Evolutionary conservation across 2,329 filamentous ascomycete genomes (phyloP), one percentile per base, ranked within the genome.

Genomic region (Raffaelea ambrosiae): DNA sequence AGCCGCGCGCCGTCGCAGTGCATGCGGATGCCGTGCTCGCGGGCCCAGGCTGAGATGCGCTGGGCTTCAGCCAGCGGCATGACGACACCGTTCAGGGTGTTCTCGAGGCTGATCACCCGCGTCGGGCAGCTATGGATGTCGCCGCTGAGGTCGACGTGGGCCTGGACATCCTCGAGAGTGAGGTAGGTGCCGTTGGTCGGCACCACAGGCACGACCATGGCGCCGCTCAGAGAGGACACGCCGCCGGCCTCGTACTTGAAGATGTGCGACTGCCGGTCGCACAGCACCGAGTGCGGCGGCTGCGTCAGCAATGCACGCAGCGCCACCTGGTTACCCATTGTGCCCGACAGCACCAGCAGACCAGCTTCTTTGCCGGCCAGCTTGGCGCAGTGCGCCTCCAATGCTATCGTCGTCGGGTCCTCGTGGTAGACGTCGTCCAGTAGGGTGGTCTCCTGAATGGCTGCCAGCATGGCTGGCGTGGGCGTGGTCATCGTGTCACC

Each of bases 311-410:
- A 84, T 2, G 86, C 76, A 36, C 90, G 81, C 39, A 95, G 74
- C 0, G 85, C 83, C 18, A 96, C 72, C 63, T 95, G 89, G 66
- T 96, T 96, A 38, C 88, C 89, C 89, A 95, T 95, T 4, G 90
- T 95, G 3, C 91, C 91, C 0, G 87, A 93, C 50, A 94, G 73
- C 48, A 95, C 87, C 47, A 95, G 82, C 4, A 96, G 72, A 0
- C 79, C 85, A 8, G 80, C 81, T 58, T 89, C 83, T 57, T 94
- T 89, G 55, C 80, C 80, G 1, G 87, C 79, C 3, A 94, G 74
- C 29, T 74, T 61, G 18, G 88, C 87, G 40, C 94, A 74, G 62
- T 86, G 83, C 41, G 74, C 67, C 63, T 96, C 86, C 38, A 97
- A 79, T 21, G 77, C 73, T 44, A 76, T 81, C 1, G 91, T 96